These are phyloP conservation scores for Colletotrichum tofieldiae DNA, from an alignment of 2,329 filamentous ascomycete species.

Conservation along the genomic window DNA sequence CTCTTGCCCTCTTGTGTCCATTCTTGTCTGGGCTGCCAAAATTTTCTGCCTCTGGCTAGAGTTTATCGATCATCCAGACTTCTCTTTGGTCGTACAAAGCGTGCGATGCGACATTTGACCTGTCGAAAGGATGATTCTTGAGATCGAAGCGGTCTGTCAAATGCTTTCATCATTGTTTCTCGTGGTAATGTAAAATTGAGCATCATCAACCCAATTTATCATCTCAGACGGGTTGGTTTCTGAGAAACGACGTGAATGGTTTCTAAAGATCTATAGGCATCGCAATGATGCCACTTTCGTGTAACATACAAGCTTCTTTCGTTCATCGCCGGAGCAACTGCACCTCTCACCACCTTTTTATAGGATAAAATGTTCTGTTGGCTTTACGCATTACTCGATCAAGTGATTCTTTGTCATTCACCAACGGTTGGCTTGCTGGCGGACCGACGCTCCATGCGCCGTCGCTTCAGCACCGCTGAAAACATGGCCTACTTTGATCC, in stretches of 20 bases:
- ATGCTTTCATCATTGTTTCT: no score
- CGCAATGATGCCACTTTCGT: neutral
- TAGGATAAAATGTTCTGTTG: neutral
- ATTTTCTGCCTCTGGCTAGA: neutral
- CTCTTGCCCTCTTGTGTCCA: no score
- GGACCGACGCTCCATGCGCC: no score
- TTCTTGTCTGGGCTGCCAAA: neutral
- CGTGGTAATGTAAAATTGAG: neutral
- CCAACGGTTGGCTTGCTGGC: neutral
- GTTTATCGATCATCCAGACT: neutral
- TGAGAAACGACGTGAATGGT: neutral
- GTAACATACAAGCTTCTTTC: neutral
- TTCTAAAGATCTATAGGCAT: neutral
- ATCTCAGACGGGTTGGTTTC: neutral
- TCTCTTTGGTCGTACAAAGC: no score
- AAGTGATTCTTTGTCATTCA: neutral
- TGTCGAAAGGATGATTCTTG: no score
- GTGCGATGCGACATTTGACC: no score
- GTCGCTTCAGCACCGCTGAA: neutral
- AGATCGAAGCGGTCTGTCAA: no score
- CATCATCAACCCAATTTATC: neutral
- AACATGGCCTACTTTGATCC: conserved; percentile 51
- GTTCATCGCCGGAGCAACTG: neutral
- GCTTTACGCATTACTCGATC: neutral
- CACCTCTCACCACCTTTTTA: neutral